Percentiles rank a stretch among this genome's conserved stretches.
phyloP scores from a whole-genome alignment of 768 basidiomycete species.

The Lanmaoa rubissima region DNA sequence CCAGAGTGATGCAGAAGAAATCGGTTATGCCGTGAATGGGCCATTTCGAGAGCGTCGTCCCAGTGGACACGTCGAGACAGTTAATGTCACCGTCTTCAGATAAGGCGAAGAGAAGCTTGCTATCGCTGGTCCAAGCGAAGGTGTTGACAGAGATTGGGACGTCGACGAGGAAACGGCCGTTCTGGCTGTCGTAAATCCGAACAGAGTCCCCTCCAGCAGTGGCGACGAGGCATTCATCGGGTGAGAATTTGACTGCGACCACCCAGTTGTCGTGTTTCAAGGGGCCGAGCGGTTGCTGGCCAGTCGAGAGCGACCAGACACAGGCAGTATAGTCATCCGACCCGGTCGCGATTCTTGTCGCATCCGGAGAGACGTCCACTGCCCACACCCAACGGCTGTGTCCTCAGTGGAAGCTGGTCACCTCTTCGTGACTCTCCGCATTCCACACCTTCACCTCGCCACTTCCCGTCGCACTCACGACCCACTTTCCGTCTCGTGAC shows the following conservation, averaged over 20 bases:
- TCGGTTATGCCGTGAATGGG: no score
- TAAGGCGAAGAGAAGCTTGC: background rate
- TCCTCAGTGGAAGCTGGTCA: background rate
- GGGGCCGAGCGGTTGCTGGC: no score
- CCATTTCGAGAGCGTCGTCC: no score
- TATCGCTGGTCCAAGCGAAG: background rate
- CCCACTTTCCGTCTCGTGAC: background rate
- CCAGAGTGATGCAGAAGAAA: no score
- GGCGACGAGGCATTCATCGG: no score
- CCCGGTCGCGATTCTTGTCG: background rate
- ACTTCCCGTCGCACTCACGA: background rate
- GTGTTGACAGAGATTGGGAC: no score
- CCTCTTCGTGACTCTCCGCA: background rate
- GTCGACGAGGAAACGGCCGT: background rate
- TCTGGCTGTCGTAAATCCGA: no score
- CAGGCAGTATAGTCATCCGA: no score
- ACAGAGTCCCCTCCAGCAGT: no score
- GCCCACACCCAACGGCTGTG: background rate
- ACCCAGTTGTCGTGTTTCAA: no score
- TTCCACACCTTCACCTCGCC: background rate
- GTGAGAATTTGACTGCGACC: no score
- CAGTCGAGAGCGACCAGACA: no score
- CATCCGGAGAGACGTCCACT: slow-evolving; percentile 5
- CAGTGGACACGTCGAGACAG: background rate
- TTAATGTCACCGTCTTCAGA: background rate